phyloP scores from a whole-genome alignment of 495 filamentous ascomycete genomes.

The Glutinoglossum americanum region DNA sequence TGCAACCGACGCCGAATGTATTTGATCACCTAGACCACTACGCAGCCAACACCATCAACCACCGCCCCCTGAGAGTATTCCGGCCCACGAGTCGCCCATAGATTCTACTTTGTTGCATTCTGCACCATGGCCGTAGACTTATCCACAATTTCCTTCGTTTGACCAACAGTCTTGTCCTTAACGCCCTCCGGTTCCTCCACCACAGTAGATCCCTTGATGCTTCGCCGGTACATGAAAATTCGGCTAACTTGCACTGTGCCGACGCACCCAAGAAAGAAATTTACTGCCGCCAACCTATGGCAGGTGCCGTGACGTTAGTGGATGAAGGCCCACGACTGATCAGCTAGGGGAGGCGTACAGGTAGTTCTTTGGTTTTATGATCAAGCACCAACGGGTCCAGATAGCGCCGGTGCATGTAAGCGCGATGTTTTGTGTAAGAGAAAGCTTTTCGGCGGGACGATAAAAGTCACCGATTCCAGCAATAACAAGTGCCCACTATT shows the following conservation, averaged over 20 bases:
- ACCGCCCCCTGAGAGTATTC: not conserved
- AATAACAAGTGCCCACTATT: slow-evolving; percentile 71
- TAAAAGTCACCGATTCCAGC: slow-evolving; percentile 81
- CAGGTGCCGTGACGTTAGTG: not conserved
- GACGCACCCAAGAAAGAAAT: slow-evolving; percentile 89
- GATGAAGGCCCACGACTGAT: not conserved
- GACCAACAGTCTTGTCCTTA: slow-evolving; percentile 27
- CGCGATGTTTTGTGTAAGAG: slow-evolving; percentile 73
- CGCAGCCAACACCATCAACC: no score
- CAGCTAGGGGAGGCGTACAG: slow-evolving; percentile 33
- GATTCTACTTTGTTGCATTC: slow-evolving; percentile 11
- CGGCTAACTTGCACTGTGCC: slow-evolving; percentile 62
- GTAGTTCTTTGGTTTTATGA: slow-evolving; percentile 82
- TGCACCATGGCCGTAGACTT: slow-evolving; percentile 23
- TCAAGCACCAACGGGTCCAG: slow-evolving; percentile 96
- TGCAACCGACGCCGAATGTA: not conserved
- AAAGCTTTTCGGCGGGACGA: slow-evolving; percentile 81
- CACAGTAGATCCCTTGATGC: slow-evolving; percentile 22
- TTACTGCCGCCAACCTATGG: slow-evolving; percentile 68
- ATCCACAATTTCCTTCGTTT: slow-evolving; percentile 25
- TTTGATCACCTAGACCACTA: not conserved
- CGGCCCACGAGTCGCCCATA: not conserved
- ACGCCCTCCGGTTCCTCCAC: slow-evolving; percentile 17
- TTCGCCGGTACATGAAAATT: slow-evolving; percentile 46
- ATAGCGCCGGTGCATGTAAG: slow-evolving; percentile 78